These are phyloP conservation scores for Aspergillus egyptiacus DNA, from an alignment of 495 filamentous ascomycete genomes.

Conservation along the genomic window DNA sequence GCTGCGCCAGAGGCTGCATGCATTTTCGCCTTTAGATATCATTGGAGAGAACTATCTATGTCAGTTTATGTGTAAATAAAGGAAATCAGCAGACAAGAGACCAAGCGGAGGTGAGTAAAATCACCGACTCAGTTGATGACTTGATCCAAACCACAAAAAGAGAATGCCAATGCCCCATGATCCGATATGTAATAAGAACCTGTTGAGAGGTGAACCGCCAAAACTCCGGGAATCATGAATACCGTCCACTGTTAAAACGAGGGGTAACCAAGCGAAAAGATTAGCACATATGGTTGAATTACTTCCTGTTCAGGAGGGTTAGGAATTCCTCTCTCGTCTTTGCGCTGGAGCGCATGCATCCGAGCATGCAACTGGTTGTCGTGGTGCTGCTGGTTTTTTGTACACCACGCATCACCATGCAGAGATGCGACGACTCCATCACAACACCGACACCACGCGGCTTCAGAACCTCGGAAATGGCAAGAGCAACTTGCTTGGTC, in stretches of 20 bases:
- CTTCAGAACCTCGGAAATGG: conserved; percentile 84
- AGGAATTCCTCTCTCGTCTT: conserved; percentile 95
- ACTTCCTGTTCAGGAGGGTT: conserved; percentile 64
- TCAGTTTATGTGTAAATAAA: neutral
- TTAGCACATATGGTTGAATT: conserved; percentile 17
- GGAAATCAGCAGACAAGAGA: conserved; percentile 10
- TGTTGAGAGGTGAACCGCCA: conserved; percentile 36
- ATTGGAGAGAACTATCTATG: neutral
- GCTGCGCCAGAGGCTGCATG: neutral
- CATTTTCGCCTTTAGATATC: neutral
- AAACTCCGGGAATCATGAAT: conserved; percentile 37
- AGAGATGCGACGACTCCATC: conserved; percentile 96
- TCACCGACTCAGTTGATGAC: neutral
- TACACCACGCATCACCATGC: conserved; percentile 96
- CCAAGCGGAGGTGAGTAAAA: conserved; percentile 1
- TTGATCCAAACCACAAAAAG: conserved; percentile 8
- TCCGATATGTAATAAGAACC: conserved; percentile 13
- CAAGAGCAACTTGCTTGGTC: conserved; percentile 93
- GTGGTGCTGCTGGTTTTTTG: conserved; percentile 83
- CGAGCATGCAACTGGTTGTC: conserved; percentile 93
- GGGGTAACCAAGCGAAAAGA: conserved; percentile 13
- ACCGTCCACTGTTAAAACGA: conserved; percentile 25
- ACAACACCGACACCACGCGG: conserved; percentile 91
- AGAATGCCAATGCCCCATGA: conserved; percentile 18
- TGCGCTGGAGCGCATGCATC: conserved; percentile 83